A percentile compares a stretch with the other conserved stretches of the same genome.
Evolutionary conservation across 2,329 filamentous ascomycete species (phyloP).

Genomic region (Paraphoma chrysanthemicola): DNA sequence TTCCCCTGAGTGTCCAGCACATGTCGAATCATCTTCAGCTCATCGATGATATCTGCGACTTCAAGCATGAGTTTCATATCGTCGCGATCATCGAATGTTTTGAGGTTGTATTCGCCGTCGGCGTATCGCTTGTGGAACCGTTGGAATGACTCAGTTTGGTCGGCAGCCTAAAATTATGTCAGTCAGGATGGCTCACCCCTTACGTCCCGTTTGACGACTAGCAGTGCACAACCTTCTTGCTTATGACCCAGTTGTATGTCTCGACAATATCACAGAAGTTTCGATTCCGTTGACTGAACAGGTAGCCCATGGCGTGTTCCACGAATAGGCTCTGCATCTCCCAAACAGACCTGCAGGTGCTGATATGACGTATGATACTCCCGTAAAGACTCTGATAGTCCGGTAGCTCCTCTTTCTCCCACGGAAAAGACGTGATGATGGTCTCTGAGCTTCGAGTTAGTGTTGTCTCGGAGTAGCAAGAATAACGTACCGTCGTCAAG

Average conservation of each 20-base stretch:
- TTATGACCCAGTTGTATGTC: not conserved
- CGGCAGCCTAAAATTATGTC: not conserved
- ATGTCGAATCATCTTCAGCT: conserved; percentile 13
- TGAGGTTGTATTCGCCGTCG: not conserved
- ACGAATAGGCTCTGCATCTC: not conserved
- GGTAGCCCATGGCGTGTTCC: not conserved
- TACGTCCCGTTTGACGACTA: no score
- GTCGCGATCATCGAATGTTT: not conserved
- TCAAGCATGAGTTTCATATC: conserved; percentile 5
- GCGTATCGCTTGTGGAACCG: not conserved
- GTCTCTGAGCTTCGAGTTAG: not conserved
- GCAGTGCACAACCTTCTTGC: no score
- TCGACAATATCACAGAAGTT: not conserved
- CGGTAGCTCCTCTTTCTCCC: no score
- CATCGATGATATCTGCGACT: conserved; percentile 12
- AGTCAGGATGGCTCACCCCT: no score
- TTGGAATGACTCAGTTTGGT: not conserved
- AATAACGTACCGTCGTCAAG: not conserved
- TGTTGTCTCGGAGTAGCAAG: no score
- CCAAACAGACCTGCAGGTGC: not conserved
- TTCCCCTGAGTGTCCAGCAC: no score
- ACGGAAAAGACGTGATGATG: not conserved
- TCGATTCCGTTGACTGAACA: not conserved
- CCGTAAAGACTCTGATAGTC: not conserved
- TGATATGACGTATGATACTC: not conserved